phyloP scores from a whole-genome alignment of 305 asterid species.

The Caryopteris hybrid region DNA sequence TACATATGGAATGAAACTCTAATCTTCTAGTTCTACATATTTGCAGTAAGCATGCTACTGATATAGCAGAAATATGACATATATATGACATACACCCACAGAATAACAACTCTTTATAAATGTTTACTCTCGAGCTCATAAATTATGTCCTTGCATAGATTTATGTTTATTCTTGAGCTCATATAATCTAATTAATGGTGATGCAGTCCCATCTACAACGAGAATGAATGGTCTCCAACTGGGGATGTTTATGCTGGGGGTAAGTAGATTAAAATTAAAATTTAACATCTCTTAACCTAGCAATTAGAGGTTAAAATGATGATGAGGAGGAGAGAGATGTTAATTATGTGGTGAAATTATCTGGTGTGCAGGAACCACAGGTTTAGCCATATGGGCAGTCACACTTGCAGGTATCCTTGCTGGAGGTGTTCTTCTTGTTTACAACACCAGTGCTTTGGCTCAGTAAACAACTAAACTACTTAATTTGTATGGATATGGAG shows the following conservation, averaged over 20 bases:
- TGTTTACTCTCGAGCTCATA: too few relatives aligned
- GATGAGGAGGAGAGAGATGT: not conserved
- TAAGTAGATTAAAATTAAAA: constrained; percentile 11
- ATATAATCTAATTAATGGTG: not conserved
- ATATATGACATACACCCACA: too few relatives aligned
- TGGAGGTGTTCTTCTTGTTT: constrained; percentile 93
- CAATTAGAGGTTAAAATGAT: too few relatives aligned
- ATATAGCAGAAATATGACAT: too few relatives aligned
- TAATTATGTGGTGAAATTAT: not conserved
- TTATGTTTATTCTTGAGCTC: too few relatives aligned
- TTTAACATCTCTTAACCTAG: not conserved
- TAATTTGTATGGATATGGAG: too few relatives aligned
- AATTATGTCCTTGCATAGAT: too few relatives aligned
- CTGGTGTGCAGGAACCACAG: constrained; percentile 13
- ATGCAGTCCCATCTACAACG: constrained; percentile 70
- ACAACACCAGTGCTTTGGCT: constrained; percentile 92
- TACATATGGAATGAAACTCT: too few relatives aligned
- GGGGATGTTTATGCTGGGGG: constrained; percentile 90
- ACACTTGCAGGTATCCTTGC: constrained; percentile 64
- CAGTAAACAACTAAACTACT: too few relatives aligned
- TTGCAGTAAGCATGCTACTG: too few relatives aligned
- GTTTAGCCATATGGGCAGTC: constrained; percentile 39
- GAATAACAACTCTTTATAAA: too few relatives aligned
- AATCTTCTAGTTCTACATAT: too few relatives aligned
- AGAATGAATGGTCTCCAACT: constrained; percentile 59